Conservation (phyloP, 2,329 filamentous ascomycete genomes). For the Colletotrichum lini region DNA sequence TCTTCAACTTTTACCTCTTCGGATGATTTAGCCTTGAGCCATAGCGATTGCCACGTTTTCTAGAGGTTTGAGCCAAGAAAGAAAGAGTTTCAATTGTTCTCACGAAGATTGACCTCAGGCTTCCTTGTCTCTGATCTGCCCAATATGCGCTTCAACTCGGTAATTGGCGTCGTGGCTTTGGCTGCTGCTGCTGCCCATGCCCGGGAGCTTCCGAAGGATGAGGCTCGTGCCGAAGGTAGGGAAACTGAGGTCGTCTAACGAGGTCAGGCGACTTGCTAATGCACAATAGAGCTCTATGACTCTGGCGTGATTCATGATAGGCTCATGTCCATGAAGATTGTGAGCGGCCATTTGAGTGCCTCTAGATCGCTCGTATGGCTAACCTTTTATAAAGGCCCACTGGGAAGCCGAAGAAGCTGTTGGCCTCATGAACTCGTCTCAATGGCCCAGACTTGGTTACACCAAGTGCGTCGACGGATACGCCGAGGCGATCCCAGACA, state of each 20-base stretch:
- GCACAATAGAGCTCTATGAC: slow-evolving; percentile 44
- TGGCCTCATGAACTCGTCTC: slow-evolving; percentile 44
- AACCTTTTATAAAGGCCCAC: slow-evolving; percentile 10
- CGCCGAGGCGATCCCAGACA: slow-evolving; percentile 44
- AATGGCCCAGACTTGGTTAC: slow-evolving; percentile 45
- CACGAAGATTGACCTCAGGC: background rate
- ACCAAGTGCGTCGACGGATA: slow-evolving; percentile 46
- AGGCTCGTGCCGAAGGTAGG: slow-evolving; percentile 43
- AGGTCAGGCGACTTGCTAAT: background rate
- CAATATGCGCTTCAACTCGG: slow-evolving; percentile 44
- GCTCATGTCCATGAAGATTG: slow-evolving; percentile 45
- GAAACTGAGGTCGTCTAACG: background rate
- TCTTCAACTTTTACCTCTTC: background rate
- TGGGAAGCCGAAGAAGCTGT: slow-evolving; percentile 43
- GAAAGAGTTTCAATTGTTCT: background rate
- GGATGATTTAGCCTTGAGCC: background rate
- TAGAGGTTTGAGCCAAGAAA: background rate
- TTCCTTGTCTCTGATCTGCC: no score
- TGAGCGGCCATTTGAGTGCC: rapidly evolving
- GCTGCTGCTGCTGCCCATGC: slow-evolving; percentile 39
- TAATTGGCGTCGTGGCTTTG: slow-evolving; percentile 34
- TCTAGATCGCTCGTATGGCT: rapidly evolving
- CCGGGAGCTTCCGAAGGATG: slow-evolving; percentile 44
- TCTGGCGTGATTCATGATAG: slow-evolving; percentile 45
- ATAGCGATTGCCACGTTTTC: background rate